Evolutionary conservation across 768 basidiomycete genomes (phyloP), one percentile per base, ranked within the genome.

Genomic region (Podaxis sp.): DNA sequence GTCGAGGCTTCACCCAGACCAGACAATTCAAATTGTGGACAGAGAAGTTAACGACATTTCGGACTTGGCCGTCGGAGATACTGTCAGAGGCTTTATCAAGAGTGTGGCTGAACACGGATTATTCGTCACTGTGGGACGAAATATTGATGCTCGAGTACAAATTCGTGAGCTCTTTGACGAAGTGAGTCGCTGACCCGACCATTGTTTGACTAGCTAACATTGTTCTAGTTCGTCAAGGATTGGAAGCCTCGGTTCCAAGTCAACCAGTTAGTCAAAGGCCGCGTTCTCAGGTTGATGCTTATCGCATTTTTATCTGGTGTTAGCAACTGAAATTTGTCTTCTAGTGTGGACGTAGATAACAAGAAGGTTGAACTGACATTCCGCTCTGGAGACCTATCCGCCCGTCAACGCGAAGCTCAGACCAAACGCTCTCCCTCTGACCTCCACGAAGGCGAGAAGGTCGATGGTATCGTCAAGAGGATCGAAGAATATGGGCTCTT

Each of bases 121-220:
- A 19, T 98, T 97, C 67, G 93, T 99, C 2, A 85, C 85, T 27
- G 76, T 99, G 38, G 94, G 93, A 9, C 83, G 89, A 33, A 82
- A 82, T n/a, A 78, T 97, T 27, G 93, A 95, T 69, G 95, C 91
- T 60, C 87, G 96, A 17, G 88, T 99, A 27, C 94, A 96, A 75
- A 98, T 98, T 71, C 87, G 83, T 70, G 93, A 97, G 74, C 82
- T 96, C 4, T 97, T 96, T 71, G 93, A 97, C 69, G 94, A 95
- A 63, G 84, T 84, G 51, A 49, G 78, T 85, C 66, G 63, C 22
- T 22, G 17, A 12, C 59, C 19, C 27, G 59, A 37, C 15, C 38
- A 11, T 22, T 27, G 22, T 9, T 49, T 38, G 29, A 41, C 50
- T 62, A 46, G 49, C 36, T 64, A 25, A 61, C 63, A 60, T 43